A percentile compares a stretch with the other conserved stretches of the same genome.
phyloP scores from a whole-genome alignment of 108 stramenopile species.

The Licmophora abbreviata region DNA sequence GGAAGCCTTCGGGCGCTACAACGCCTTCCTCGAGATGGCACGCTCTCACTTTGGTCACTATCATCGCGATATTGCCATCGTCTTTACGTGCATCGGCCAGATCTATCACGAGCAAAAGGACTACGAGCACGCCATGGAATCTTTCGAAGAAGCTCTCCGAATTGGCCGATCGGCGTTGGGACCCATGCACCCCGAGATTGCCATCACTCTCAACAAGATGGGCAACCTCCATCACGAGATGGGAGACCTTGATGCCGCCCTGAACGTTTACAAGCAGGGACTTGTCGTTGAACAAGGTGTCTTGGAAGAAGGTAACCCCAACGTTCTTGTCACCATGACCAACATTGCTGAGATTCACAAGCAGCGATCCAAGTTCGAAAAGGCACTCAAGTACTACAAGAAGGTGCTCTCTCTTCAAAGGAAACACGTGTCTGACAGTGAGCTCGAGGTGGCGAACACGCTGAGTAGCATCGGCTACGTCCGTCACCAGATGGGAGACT shows the following conservation, averaged over 20 bases:
- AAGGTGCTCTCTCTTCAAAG: constrained; percentile 29
- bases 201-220: constrained; percentile 46
- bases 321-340: constrained; percentile 44
- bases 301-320: constrained; percentile 30
- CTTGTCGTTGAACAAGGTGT: constrained; percentile 38
- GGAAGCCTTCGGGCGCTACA: constrained; percentile 31
- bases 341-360: constrained; percentile 58
- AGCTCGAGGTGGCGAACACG: constrained; percentile 35
- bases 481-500: constrained; percentile 32
- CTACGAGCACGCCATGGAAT: constrained; percentile 18
- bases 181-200: constrained; percentile 36
- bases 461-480: constrained; percentile 47
- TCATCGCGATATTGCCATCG: constrained; percentile 45
- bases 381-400: constrained; percentile 33
- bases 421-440: constrained; percentile 9
- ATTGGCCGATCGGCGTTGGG: constrained; percentile 29
- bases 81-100: constrained; percentile 45
- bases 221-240: constrained; percentile 51
- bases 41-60: constrained; percentile 25
- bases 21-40: constrained; percentile 29
- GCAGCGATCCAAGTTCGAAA: constrained; percentile 28
- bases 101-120: constrained; percentile 44
- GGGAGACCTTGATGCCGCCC: constrained; percentile 38
- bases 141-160: constrained; percentile 31
- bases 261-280: constrained; percentile 42